phyloP scores from a whole-genome alignment of 2,329 filamentous ascomycete genomes.

The Periconia macrospinosa region DNA sequence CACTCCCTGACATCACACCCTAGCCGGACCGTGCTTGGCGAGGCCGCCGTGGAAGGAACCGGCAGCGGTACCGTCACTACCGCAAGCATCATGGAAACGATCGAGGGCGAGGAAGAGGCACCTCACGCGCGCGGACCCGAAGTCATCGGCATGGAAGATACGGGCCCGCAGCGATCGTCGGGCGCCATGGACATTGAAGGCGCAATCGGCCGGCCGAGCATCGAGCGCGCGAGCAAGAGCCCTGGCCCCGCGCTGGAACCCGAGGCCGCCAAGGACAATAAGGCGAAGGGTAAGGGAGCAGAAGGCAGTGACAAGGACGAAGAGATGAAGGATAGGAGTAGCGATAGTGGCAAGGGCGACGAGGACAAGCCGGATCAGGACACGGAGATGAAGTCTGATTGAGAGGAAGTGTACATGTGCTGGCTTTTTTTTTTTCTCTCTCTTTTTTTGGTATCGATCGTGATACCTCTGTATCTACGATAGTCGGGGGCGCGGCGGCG shows the following conservation, averaged over 20 bases:
- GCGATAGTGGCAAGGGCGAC: slow-evolving; percentile 15
- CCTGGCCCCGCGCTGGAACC: slow-evolving; percentile 16
- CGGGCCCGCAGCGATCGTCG: slow-evolving; percentile 73
- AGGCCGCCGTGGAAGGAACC: slow-evolving; percentile 18
- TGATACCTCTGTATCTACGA: too few relatives aligned
- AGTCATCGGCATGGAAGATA: slow-evolving; percentile 82
- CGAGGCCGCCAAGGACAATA: neutral
- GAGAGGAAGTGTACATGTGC: slow-evolving; percentile 9
- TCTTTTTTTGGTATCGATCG: too few relatives aligned
- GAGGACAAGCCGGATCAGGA: slow-evolving; percentile 13
- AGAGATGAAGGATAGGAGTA: slow-evolving; percentile 8
- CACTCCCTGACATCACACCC: slow-evolving; percentile 29
- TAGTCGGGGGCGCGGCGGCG: too few relatives aligned
- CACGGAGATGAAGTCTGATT: slow-evolving; percentile 23
- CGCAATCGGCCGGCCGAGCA: slow-evolving; percentile 38
- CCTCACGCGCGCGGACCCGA: slow-evolving; percentile 85
- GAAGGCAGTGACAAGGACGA: slow-evolving; percentile 18
- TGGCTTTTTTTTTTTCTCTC: too few relatives aligned
- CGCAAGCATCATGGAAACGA: slow-evolving; percentile 26
- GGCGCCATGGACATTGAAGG: slow-evolving; percentile 39
- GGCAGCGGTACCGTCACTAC: neutral
- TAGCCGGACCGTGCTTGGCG: slow-evolving; percentile 27
- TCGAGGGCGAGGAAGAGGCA: slow-evolving; percentile 56
- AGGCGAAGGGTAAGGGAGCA: slow-evolving; percentile 24
- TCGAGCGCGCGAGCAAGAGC: slow-evolving; percentile 31